Evolutionary conservation across 192 early-diverging fungal genomes (phyloP), one percentile per base, ranked within the genome.

Genomic region (Linnemannia exigua): DNA sequence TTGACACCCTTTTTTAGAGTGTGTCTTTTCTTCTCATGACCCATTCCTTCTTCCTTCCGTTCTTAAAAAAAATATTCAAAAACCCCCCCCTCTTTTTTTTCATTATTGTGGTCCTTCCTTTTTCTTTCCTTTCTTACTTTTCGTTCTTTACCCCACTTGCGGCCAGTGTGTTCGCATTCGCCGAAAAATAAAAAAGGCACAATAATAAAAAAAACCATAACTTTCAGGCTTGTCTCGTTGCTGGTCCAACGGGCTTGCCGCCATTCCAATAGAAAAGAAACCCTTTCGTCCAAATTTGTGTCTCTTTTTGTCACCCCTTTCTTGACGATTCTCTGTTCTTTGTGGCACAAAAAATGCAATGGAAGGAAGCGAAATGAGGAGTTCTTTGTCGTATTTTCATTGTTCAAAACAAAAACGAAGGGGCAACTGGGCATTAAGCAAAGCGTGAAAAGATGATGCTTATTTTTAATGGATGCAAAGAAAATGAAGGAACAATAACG

Each of bases 1-100:
- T 84, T 91, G 44, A 88, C 92, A 68, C 90, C 91, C 1, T 44
- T 9, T 44, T 9, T 44, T 44, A 44, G 41, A 44, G 41, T 44
- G 41, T 44, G 41, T 44, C 41, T 44, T 44, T 44, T 38, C 38
- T 70, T 41, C 20, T 41, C 20, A 70, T 31, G 68, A 70, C 12
- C 22, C 38, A 6, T 20, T 41, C 38, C 33, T 44, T 2, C 25
- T 61, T 5, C 41, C 9, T 6, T 9, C 41, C 41, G 25, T 25
- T 16, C 58, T 63, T 3, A 63, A 31, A 63, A 28, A 28, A 61
- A 31, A 31, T 5, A n/a, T 0, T 1, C 8, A 31, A 31, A 63
- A 63, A 63, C 15, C 1, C 15, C 22, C 58, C 0, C 52, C 25
- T 25, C 6, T 17, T 51, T 51, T 51, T 54, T 63, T 31, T 15